These are phyloP conservation scores for Suillus subluteus DNA, from an alignment of 768 basidiomycete species.

Conservation along the genomic window DNA sequence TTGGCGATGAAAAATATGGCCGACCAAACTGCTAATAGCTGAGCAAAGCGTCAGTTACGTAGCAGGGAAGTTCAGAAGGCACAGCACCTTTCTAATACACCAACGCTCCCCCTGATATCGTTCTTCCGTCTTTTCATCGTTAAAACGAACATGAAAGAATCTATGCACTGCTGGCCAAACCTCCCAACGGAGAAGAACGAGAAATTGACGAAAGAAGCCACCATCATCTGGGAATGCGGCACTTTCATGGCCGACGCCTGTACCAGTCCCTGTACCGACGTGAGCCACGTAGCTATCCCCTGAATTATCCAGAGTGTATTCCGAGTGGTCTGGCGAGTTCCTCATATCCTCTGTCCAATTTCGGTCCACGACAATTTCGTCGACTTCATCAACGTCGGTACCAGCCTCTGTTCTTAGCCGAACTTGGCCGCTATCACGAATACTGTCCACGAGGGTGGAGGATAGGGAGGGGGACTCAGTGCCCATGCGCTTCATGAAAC, in stretches of 20 bases:
- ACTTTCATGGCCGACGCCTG: conserved; percentile 43
- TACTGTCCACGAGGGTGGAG: conserved; percentile 53
- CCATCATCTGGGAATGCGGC: conserved; percentile 37
- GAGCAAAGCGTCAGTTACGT: conserved; percentile 3
- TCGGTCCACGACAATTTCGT: conserved; percentile 79
- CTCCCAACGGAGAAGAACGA: conserved; percentile 58
- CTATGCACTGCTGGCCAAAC: conserved; percentile 56
- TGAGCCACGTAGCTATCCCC: conserved; percentile 43
- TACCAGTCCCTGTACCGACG: conserved; percentile 28
- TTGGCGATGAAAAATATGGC: conserved; percentile 66
- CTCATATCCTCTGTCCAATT: conserved; percentile 64
- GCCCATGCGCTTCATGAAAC: conserved; percentile 56
- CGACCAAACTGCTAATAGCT: conserved; percentile 65
- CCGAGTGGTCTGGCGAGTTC: conserved; percentile 55
- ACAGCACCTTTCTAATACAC: conserved; percentile 62
- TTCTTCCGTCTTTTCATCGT: conserved; percentile 57
- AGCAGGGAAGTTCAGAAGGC: background rate
- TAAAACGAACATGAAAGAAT: conserved; percentile 65
- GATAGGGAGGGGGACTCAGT: conserved; percentile 61
- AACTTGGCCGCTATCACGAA: conserved; percentile 41
- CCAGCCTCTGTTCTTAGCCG: conserved; percentile 36
- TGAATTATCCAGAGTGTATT: conserved; percentile 52
- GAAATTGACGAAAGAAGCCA: conserved; percentile 34
- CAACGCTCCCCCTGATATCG: conserved; percentile 67
- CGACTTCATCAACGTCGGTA: conserved; percentile 46